A percentile compares a stretch with the other conserved stretches of the same genome.
phyloP scores from a whole-genome alignment of 2,329 filamentous ascomycete genomes.

The Diaporthe sp. region DNA sequence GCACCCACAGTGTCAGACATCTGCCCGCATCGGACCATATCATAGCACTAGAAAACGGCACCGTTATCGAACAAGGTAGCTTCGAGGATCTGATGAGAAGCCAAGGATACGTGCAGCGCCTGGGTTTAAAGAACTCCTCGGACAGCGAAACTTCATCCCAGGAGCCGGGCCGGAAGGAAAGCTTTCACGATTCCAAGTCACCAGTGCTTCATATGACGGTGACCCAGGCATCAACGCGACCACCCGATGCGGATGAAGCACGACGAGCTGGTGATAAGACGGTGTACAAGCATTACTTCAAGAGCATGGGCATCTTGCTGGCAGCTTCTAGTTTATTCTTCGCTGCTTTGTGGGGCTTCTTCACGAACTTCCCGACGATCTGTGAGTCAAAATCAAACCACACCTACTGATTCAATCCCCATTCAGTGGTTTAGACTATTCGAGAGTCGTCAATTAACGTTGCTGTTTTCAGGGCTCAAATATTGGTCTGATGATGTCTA shows the following conservation, averaged over 20 bases:
- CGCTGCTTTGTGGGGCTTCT: constrained; percentile 45
- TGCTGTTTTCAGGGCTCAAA: constrained; percentile 44
- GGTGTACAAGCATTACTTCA: constrained; percentile 53
- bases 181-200: background rate
- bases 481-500: constrained; percentile 46
- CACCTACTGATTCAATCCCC: no score
- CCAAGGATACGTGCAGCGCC: constrained; percentile 53
- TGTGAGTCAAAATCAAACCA: constrained; percentile 42
- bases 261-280: constrained; percentile 38
- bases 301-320: constrained; percentile 42
- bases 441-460: background rate
- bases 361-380: constrained; percentile 48
- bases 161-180: background rate
- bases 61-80: constrained; percentile 57
- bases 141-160: constrained; percentile 36
- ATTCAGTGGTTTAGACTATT: no score
- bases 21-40: constrained; percentile 59
- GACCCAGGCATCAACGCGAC: background rate
- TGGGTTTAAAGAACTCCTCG: constrained; percentile 49
- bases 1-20: constrained; percentile 54
- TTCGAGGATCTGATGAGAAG: constrained; percentile 54
- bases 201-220: constrained; percentile 35
- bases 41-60: constrained; percentile 57
- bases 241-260: background rate
- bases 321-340: constrained; percentile 41